Evolutionary conservation across 1,284 basidiomycete species (phyloP).

Genomic region (Hypsizygus ulmarius): DNA sequence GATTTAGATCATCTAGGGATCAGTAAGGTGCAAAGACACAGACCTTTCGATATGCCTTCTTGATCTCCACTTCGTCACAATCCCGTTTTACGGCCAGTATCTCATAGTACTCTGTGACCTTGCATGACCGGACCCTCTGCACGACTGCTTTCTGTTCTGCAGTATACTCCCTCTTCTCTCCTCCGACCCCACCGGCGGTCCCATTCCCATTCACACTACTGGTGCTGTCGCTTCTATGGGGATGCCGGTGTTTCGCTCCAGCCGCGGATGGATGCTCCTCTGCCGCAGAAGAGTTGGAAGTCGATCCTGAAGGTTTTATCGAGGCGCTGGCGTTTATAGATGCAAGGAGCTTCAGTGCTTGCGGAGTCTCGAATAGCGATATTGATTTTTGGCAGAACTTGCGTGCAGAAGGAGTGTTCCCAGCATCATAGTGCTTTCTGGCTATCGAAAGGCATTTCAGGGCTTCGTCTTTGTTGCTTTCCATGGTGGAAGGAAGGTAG

Average conservation of each 20-base stretch:
- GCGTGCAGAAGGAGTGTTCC: conserved; percentile 75
- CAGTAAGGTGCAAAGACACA: conserved; percentile 21
- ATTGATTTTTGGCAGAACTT: conserved; percentile 93
- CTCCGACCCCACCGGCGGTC: conserved; percentile 52
- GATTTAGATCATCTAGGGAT: conserved; percentile 3
- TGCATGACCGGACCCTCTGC: conserved; percentile 83
- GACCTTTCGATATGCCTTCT: conserved; percentile 98
- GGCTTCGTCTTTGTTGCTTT: conserved; percentile 89
- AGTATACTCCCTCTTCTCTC: conserved; percentile 84
- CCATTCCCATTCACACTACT: conserved; percentile 38
- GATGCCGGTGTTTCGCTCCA: conserved; percentile 57
- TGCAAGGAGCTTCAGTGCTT: conserved; percentile 69
- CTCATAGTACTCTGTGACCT: conserved; percentile 91
- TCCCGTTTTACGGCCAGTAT: conserved; percentile 84
- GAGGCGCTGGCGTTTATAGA: conserved; percentile 56
- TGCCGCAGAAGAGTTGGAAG: conserved; percentile 39
- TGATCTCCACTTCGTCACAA: conserved; percentile 88
- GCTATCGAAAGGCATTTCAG: conserved; percentile 78
- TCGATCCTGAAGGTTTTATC: conserved; percentile 34
- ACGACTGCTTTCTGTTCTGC: conserved; percentile 84
- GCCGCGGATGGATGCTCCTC: conserved; percentile 69
- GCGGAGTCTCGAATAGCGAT: conserved; percentile 78
- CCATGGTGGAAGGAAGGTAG: conserved; percentile 48
- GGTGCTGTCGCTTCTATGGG: conserved; percentile 31
- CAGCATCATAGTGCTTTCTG: conserved; percentile 67